Percentiles rank a stretch among this genome's conserved stretches.
Conservation (phyloP, 192 early-diverging fungal species). For the Podila horticola region DNA sequence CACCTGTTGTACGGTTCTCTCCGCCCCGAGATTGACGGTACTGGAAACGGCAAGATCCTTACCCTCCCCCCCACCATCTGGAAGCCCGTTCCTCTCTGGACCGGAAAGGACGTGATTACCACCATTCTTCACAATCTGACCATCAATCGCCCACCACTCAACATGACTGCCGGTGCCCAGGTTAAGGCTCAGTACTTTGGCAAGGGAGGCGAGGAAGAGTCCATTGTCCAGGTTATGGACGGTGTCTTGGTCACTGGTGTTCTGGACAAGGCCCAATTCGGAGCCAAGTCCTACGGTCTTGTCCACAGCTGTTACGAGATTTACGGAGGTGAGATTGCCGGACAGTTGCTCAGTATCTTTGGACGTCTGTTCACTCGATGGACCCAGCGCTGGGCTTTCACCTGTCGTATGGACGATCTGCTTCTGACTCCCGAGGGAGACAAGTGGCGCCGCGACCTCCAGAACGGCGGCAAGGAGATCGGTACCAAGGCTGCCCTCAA, state of each 20-base stretch:
- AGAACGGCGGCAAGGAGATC: slow-evolving; percentile 65
- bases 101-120: slow-evolving; percentile 97
- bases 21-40: slow-evolving; percentile 77
- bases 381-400: slow-evolving; percentile 90
- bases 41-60: slow-evolving; percentile 79
- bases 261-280: slow-evolving; percentile 97
- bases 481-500: slow-evolving; percentile 80
- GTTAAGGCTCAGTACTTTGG: slow-evolving; percentile 92
- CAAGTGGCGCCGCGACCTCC: slow-evolving; percentile 74
- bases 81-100: slow-evolving; percentile 92
- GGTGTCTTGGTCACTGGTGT: slow-evolving; percentile 93
- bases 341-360: slow-evolving; percentile 89
- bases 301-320: slow-evolving; percentile 97
- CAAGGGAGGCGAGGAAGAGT: slow-evolving; percentile 79
- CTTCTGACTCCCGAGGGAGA: slow-evolving; percentile 87
- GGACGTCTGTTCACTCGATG: slow-evolving; percentile 92
- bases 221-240: slow-evolving; percentile 85
- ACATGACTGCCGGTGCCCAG: slow-evolving; percentile 89
- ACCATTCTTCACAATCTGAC: slow-evolving; percentile 95
- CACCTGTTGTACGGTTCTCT: slow-evolving; percentile 93
- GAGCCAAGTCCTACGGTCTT: slow-evolving; percentile 90
- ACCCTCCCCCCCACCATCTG: slow-evolving; percentile 85
- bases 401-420: slow-evolving; percentile 99
- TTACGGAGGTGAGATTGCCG: slow-evolving; percentile 90
- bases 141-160: slow-evolving; percentile 76